phyloP scores from a whole-genome alignment of 495 filamentous ascomycete genomes.

The Cercophora samala region DNA sequence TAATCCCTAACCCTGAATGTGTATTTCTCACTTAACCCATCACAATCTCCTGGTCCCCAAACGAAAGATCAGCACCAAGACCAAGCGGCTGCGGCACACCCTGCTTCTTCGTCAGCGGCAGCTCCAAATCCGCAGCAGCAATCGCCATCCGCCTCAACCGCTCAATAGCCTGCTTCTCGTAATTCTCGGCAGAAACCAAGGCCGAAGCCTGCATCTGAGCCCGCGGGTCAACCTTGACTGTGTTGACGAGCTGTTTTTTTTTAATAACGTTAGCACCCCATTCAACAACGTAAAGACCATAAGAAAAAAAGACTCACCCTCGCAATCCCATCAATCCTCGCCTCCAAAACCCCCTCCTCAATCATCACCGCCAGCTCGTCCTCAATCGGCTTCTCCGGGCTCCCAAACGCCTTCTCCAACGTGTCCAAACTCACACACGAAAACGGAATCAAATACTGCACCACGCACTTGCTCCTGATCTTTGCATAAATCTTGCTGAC shows the following conservation, averaged over 20 bases:
- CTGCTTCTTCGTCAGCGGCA: constrained; percentile 43
- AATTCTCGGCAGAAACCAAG: constrained; percentile 63
- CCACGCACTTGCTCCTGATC: constrained; percentile 85
- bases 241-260: constrained; percentile 57
- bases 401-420: constrained; percentile 62
- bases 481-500: constrained; percentile 62
- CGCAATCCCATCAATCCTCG: constrained; percentile 80
- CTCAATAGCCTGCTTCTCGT: constrained; percentile 69
- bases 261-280: not conserved
- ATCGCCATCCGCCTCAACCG: constrained; percentile 74
- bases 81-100: not conserved
- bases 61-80: not conserved
- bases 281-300: constrained; percentile 3
- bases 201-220: constrained; percentile 63
- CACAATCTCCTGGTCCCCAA: not conserved
- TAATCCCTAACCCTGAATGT: not conserved
- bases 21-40: constrained; percentile 13
- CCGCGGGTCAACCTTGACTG: constrained; percentile 62
- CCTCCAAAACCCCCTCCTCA: constrained; percentile 62
- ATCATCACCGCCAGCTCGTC: constrained; percentile 78
- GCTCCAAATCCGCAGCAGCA: constrained; percentile 68
- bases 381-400: constrained; percentile 59
- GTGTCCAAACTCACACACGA: constrained; percentile 68
- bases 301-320: constrained; percentile 44
- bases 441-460: constrained; percentile 84